Conservation (phyloP, 164 flowering plant species). For the Pachysandra terminalis region DNA sequence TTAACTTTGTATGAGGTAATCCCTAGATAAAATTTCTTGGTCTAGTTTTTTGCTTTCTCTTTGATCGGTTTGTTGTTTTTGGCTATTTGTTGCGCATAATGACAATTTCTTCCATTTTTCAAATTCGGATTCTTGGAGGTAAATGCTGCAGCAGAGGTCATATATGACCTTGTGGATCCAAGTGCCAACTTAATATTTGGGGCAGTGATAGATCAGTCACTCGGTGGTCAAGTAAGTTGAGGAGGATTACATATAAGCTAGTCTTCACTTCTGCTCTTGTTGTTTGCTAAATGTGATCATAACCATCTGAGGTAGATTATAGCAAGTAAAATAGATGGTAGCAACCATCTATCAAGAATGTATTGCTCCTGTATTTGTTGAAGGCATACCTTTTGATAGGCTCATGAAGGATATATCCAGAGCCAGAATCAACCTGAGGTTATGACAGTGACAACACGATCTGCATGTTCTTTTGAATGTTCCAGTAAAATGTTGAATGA, state of each 20-base stretch:
- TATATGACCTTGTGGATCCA: constrained; percentile 93
- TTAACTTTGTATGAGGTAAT: constrained; percentile 76
- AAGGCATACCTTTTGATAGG: neutral
- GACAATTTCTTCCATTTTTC: neutral
- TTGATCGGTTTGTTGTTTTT: too few species aligned
- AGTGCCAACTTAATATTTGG: constrained; percentile 92
- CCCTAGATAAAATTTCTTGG: too few species aligned
- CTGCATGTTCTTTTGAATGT: too few species aligned
- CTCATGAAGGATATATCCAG: too few species aligned
- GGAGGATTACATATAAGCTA: neutral
- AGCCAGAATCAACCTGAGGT: too few species aligned
- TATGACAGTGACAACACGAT: too few species aligned
- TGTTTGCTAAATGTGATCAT: neutral
- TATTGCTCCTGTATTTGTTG: neutral
- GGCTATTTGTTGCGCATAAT: neutral
- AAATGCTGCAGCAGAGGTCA: constrained; percentile 94
- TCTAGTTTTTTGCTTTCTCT: too few species aligned
- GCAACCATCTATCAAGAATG: neutral
- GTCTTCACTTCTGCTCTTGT: neutral
- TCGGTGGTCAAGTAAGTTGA: constrained; percentile 76
- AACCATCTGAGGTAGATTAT: neutral
- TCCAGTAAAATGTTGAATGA: too few species aligned
- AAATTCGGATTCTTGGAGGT: constrained; percentile 44
- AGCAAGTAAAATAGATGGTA: neutral
- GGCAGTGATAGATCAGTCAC: constrained; percentile 83